Evolutionary conservation across 2,329 filamentous ascomycete genomes (phyloP).

Genomic region (Drechslerella coelobrocha): DNA sequence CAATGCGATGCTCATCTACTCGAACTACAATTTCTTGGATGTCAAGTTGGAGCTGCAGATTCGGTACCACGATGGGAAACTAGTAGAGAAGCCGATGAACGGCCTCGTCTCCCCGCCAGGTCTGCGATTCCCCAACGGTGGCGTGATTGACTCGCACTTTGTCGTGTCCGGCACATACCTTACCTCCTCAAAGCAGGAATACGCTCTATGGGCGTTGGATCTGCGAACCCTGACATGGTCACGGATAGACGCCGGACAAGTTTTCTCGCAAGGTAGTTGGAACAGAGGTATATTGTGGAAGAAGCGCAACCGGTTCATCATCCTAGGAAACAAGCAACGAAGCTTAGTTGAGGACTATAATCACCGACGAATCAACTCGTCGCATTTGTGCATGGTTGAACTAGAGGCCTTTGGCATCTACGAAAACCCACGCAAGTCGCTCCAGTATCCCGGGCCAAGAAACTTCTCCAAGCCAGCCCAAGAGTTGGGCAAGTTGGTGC

Average conservation of each 20-base stretch:
- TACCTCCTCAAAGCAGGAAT: constrained; percentile 97
- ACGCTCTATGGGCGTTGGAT: constrained; percentile 94
- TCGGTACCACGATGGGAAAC: constrained; percentile 78
- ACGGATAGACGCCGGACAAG: constrained; percentile 90
- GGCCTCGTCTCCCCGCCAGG: constrained; percentile 87
- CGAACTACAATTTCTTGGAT: constrained; percentile 98
- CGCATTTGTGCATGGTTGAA: constrained; percentile 95
- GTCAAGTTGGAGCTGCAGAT: constrained; percentile 95
- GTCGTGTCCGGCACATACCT: constrained; percentile 97
- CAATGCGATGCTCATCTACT: constrained; percentile 87
- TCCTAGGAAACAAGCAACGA: constrained; percentile 89
- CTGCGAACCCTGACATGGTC: constrained; percentile 88
- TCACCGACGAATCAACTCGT: constrained; percentile 95
- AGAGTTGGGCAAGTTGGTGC: constrained; percentile 80
- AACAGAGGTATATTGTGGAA: constrained; percentile 94
- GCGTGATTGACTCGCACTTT: constrained; percentile 93
- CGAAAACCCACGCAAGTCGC: constrained; percentile 76
- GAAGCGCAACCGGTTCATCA: constrained; percentile 90
- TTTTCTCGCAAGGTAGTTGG: constrained; percentile 97
- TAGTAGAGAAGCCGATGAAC: constrained; percentile 88
- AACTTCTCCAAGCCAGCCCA: constrained; percentile 80
- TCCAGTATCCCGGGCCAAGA: constrained; percentile 51
- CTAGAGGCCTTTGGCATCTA: constrained; percentile 96
- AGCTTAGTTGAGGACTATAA: constrained; percentile 98
- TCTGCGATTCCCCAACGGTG: constrained; percentile 92